Evolutionary conservation across 306 rosid species (phyloP).

Genomic region (Alnus rubra): DNA sequence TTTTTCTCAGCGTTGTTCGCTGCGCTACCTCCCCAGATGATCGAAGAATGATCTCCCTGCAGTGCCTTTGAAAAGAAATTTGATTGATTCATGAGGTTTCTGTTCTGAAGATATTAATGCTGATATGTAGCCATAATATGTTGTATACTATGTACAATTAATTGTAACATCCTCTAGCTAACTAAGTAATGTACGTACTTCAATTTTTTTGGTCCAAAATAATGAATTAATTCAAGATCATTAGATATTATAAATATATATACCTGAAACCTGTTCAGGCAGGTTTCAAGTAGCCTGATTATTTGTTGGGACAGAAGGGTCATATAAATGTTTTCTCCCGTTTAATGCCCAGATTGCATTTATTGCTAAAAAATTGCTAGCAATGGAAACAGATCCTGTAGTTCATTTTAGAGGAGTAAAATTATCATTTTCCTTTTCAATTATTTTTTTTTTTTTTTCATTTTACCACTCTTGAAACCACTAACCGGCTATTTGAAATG

Average conservation of each 20-base stretch:
- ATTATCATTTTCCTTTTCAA: no score
- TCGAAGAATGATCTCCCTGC: constrained; percentile 28
- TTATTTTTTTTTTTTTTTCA: no score
- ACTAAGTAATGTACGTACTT: constrained; percentile 4
- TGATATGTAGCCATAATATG: constrained; percentile 36
- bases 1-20: constrained; percentile 61
- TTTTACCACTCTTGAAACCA: no score
- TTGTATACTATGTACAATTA: constrained; percentile 37
- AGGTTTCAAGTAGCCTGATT: no score
- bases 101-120: constrained; percentile 30
- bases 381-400: no score
- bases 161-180: constrained; percentile 26
- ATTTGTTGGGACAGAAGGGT: no score
- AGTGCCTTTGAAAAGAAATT: constrained; percentile 29
- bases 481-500: no score
- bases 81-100: constrained; percentile 21
- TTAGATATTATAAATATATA: background rate
- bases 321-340: no score
- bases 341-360: no score
- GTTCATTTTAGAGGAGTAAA: no score
- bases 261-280: no score
- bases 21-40: constrained; percentile 56
- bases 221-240: background rate
- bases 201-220: constrained; percentile 12
- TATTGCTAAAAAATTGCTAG: no score